These are phyloP conservation scores for Quercus lobata DNA, from an alignment of 331 rosid species.

Conservation along the genomic window DNA sequence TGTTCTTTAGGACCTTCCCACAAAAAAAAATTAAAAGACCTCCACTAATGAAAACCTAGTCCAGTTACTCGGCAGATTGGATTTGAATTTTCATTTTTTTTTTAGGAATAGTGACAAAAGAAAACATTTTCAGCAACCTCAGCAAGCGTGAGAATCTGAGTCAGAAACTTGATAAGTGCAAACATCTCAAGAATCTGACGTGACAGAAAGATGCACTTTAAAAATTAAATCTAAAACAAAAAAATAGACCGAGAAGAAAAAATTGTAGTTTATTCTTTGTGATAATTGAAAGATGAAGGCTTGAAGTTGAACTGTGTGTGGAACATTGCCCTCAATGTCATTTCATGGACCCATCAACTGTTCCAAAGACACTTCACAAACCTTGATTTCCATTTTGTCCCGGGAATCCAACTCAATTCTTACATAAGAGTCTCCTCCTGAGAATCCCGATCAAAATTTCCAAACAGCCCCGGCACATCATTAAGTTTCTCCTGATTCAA, in stretches of 20 bases:
- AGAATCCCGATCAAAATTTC: conserved; percentile 25
- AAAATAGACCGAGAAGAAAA: not conserved
- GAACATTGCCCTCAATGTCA: conserved; percentile 92
- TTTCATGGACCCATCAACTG: conserved; percentile 77
- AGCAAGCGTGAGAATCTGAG: not conserved
- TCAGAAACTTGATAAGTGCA: conserved; percentile 11
- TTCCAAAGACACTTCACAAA: conserved; percentile 50
- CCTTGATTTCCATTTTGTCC: conserved; percentile 46
- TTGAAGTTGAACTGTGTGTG: conserved; percentile 35
- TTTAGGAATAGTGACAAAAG: too few species aligned
- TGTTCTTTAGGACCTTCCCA: too few species aligned
- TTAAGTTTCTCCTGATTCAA: conserved; percentile 48
- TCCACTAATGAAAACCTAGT: too few species aligned
- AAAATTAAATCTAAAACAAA: not conserved
- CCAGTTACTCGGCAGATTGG: too few species aligned
- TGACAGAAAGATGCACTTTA: conserved; percentile 1
- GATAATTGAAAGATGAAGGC: conserved; percentile 33
- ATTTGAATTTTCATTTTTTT: too few species aligned
- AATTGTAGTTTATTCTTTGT: conserved; percentile 29
- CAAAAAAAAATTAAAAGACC: too few species aligned
- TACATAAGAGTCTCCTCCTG: conserved; percentile 21
- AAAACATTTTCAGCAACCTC: conserved; percentile 11
- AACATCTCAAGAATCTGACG: not conserved
- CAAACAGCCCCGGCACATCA: conserved; percentile 41
- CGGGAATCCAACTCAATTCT: conserved; percentile 42